These are phyloP conservation scores for Eudorina sp. DNA, from an alignment of 139 green algal genomes.

Conservation along the genomic window DNA sequence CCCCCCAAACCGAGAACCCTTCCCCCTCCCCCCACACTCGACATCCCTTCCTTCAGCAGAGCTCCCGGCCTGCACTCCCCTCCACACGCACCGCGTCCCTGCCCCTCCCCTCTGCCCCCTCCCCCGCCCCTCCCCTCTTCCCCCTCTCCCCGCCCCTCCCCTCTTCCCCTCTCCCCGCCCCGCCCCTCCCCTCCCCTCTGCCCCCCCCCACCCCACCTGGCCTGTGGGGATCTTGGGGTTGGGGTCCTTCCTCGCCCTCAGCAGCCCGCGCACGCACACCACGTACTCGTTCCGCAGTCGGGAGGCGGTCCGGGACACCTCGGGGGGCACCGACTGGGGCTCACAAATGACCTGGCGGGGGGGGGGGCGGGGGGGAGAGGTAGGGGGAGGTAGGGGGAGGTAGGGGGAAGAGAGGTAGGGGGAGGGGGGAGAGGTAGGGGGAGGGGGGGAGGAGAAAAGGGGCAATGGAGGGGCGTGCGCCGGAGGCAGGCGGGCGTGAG, in stretches of 20 bases:
- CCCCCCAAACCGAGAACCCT: too few species aligned
- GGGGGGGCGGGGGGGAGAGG: not conserved
- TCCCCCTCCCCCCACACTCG: too few species aligned
- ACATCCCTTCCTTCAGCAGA: too few species aligned
- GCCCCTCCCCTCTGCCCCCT: too few species aligned
- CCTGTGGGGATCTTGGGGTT: conserved; percentile 93
- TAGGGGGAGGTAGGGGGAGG: not conserved
- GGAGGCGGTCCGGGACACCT: conserved; percentile 67
- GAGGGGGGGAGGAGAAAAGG: too few species aligned
- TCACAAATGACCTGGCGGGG: conserved; percentile 74
- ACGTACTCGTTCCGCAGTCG: conserved; percentile 92
- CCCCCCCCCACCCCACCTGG: conserved; percentile 52
- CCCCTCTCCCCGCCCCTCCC: too few species aligned
- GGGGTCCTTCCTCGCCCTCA: conserved; percentile 83
- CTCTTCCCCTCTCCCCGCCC: too few species aligned
- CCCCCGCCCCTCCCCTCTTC: too few species aligned
- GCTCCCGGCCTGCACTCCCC: too few species aligned
- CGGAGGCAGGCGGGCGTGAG: too few species aligned
- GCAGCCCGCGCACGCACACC: conserved; percentile 82
- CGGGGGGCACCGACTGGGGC: conserved; percentile 59
- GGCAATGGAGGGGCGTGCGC: too few species aligned
- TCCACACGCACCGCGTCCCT: not conserved
- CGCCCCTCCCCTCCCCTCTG: not conserved
- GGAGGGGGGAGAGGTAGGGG: not conserved
- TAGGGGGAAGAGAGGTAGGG: not conserved